A percentile compares a stretch with the other conserved stretches of the same genome.
Evolutionary conservation across 306 rosid species (phyloP).

Genomic region (Pyrus pyrifolia): DNA sequence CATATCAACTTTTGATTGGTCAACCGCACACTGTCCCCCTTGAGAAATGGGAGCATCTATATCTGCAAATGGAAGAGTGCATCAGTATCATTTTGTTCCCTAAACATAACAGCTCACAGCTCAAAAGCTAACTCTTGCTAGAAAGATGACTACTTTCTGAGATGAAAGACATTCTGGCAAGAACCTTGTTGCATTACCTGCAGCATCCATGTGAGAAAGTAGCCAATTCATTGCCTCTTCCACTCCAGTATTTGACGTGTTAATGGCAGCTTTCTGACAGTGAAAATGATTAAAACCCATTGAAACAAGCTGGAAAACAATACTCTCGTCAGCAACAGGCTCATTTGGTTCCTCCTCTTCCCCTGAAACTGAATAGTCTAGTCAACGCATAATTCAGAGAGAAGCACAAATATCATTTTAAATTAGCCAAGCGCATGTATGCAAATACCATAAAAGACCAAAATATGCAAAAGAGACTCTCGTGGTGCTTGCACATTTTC

Average conservation of each 20-base stretch:
- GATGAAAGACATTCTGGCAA: neutral
- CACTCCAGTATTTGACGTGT: conserved; percentile 71
- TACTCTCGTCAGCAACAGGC: conserved; percentile 51
- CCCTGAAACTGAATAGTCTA: conserved; percentile 33
- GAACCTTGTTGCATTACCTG: conserved; percentile 41
- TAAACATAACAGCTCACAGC: neutral
- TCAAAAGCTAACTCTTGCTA: conserved; percentile 1
- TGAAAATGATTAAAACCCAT: conserved; percentile 80
- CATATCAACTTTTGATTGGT: conserved; percentile 73
- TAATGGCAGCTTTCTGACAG: conserved; percentile 93
- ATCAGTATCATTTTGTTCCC: conserved; percentile 15
- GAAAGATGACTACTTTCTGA: neutral
- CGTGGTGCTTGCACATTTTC: neutral
- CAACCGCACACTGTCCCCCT: conserved; percentile 45
- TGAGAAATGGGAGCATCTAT: conserved; percentile 62
- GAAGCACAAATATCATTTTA: neutral
- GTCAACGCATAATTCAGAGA: neutral
- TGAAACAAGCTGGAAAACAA: conserved; percentile 85
- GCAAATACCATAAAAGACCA: neutral
- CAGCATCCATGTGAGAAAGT: conserved; percentile 88
- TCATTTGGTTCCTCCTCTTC: conserved; percentile 40
- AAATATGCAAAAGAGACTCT: neutral
- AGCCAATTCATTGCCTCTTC: conserved; percentile 99
- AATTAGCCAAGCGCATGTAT: neutral
- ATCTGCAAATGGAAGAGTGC: conserved; percentile 29